Evolutionary conservation across 2,329 filamentous ascomycete genomes (phyloP).

Genomic region (Cladophialophora exuberans): DNA sequence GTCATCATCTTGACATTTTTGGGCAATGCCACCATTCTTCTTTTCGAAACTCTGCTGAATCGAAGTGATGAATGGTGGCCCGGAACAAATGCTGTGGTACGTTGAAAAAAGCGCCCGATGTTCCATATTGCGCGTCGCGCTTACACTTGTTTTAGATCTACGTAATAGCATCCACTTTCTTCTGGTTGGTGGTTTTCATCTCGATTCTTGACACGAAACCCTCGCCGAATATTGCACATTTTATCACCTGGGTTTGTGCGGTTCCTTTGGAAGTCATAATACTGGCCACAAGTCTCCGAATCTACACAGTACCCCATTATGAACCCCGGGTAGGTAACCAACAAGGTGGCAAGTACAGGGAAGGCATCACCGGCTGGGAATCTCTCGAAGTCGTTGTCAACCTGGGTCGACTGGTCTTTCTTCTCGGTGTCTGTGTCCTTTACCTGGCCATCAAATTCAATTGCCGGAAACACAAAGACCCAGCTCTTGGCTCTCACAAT

Average conservation of each 20-base stretch:
- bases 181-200: conserved; percentile 83
- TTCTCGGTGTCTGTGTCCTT: conserved; percentile 63
- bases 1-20: conserved; percentile 75
- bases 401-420: conserved; percentile 67
- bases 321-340: conserved; percentile 60
- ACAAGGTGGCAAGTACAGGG: conserved; percentile 45
- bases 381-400: conserved; percentile 56
- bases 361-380: conserved; percentile 48
- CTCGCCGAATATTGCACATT: conserved; percentile 78
- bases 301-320: conserved; percentile 70
- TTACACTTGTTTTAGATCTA: conserved; percentile 67
- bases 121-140: conserved; percentile 12
- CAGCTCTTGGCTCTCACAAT: conserved; percentile 42
- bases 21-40: conserved; percentile 72
- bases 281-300: conserved; percentile 67
- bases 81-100: conserved; percentile 74
- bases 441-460: conserved; percentile 60
- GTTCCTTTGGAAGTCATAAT: conserved; percentile 74
- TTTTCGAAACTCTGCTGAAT: conserved; percentile 71
- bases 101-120: conserved; percentile 38
- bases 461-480: conserved; percentile 39
- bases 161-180: conserved; percentile 79
- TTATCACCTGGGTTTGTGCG: conserved; percentile 76
- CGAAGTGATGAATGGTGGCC: conserved; percentile 77
- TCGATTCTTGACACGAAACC: conserved; percentile 82